A percentile compares a stretch with the other conserved stretches of the same genome.
Conservation (phyloP, 1,139 yeast species). For the Suhomyces choctaworum region DNA sequence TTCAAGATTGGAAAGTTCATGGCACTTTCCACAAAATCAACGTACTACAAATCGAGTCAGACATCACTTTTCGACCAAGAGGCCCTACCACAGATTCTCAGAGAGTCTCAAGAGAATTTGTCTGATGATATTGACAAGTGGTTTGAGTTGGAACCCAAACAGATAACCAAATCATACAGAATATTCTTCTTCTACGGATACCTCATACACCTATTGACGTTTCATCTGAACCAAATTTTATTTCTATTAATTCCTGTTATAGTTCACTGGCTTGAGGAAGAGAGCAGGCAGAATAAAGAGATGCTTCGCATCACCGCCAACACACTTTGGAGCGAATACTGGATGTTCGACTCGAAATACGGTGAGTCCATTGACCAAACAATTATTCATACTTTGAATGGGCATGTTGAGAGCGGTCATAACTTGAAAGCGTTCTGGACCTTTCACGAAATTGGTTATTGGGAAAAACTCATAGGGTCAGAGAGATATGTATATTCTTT, state of each 20-base stretch:
- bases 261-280: constrained; percentile 40
- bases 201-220: constrained; percentile 32
- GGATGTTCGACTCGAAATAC: constrained; percentile 28
- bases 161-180: constrained; percentile 23
- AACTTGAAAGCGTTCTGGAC: constrained; percentile 29
- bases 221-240: constrained; percentile 35
- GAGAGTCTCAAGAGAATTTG: constrained; percentile 23
- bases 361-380: constrained; percentile 15
- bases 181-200: constrained; percentile 35
- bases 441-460: constrained; percentile 30
- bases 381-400: constrained; percentile 21
- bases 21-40: constrained; percentile 35
- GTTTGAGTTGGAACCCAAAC: constrained; percentile 35
- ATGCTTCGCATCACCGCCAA: constrained; percentile 14
- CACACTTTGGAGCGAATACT: constrained; percentile 29
- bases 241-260: constrained; percentile 36
- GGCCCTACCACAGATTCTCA: constrained; percentile 26
- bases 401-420: constrained; percentile 13
- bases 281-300: constrained; percentile 11
- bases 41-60: constrained; percentile 37
- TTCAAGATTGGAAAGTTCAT: constrained; percentile 35
- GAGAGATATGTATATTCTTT: constrained; percentile 21
- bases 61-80: constrained; percentile 34
- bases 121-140: constrained; percentile 42
- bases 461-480: constrained; percentile 27